Conservation (phyloP, 2,329 filamentous ascomycete species). For the Apiospora pterosperma region DNA sequence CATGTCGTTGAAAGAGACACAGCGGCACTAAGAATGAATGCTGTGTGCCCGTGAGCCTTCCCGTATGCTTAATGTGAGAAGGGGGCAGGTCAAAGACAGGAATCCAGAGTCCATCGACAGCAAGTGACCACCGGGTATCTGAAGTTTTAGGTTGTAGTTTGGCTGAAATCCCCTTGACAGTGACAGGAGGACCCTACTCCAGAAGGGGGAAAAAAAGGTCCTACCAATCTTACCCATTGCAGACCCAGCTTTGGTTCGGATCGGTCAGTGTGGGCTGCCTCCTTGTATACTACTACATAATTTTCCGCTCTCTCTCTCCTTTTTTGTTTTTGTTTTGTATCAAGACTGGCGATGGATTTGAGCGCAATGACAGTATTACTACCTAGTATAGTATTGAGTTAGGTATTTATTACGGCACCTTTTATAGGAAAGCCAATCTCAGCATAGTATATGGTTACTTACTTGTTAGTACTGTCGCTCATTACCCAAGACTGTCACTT, state of each 20-base stretch:
- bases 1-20: not conserved
- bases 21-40: not conserved
- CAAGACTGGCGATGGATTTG: no score
- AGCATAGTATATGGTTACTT: no score
- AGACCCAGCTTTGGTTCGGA: not conserved
- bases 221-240: not conserved
- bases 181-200: not conserved
- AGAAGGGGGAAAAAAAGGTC: not conserved
- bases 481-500: no score
- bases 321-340: not conserved
- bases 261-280: not conserved
- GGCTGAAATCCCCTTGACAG: not conserved
- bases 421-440: not conserved
- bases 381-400: no score
- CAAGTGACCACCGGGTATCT: not conserved
- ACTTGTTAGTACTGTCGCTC: no score
- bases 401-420: no score
- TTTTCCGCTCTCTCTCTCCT: not conserved
- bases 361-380: no score
- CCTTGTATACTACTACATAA: not conserved
- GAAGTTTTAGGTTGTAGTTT: conserved; percentile 1
- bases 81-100: not conserved
- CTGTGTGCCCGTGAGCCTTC: not conserved
- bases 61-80: not conserved
- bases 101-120: not conserved